Evolutionary conservation across 306 rosid species (phyloP).

Genomic region (Carpinus fangiana): DNA sequence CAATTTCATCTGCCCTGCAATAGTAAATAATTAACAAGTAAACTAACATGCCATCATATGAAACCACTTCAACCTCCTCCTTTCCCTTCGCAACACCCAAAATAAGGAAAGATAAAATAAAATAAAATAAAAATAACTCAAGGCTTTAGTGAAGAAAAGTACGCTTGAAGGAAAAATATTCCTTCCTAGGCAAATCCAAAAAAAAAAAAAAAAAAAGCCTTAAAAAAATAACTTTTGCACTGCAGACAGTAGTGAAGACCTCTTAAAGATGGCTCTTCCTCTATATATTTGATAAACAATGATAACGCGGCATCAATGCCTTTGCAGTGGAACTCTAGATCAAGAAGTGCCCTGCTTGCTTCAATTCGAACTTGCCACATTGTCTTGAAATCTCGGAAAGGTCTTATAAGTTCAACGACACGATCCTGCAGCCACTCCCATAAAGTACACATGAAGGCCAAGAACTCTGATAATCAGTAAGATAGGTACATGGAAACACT

Average conservation of each 20-base stretch:
- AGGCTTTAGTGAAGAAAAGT: not conserved
- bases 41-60: not conserved
- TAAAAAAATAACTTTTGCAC: constrained; percentile 2
- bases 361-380: constrained; percentile 87
- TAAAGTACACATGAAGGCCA: constrained; percentile 25
- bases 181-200: not conserved
- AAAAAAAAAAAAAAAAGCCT: not conserved
- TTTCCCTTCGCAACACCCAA: constrained; percentile 2
- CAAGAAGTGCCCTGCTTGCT: constrained; percentile 89
- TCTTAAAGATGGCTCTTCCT: constrained; percentile 80
- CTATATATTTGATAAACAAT: constrained; percentile 67
- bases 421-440: constrained; percentile 69
- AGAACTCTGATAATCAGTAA: constrained; percentile 22
- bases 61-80: not conserved
- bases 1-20: constrained; percentile 90
- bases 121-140: not conserved
- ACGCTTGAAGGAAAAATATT: not conserved
- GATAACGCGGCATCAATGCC: constrained; percentile 72
- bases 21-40: constrained; percentile 26
- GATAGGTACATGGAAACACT: constrained; percentile 34
- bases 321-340: constrained; percentile 84
- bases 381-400: constrained; percentile 63
- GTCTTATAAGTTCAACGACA: constrained; percentile 68
- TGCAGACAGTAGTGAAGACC: constrained; percentile 48
- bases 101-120: not conserved